These are phyloP conservation scores for Saccharomyces hybrid DNA, from an alignment of 1,139 yeast genomes.

Conservation along the genomic window DNA sequence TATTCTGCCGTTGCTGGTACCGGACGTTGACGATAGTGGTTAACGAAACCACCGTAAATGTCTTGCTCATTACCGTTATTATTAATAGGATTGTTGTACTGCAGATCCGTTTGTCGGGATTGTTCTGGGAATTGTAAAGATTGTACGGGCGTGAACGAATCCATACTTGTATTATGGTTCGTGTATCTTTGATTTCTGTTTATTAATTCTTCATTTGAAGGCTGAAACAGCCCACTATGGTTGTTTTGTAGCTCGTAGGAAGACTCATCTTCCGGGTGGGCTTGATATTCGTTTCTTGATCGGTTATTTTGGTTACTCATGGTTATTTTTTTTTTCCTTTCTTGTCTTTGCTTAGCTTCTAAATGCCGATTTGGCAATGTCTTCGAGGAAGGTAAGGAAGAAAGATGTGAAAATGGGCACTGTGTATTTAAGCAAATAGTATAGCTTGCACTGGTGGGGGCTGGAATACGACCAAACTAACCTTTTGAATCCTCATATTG, in stretches of 20 bases:
- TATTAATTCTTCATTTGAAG: background rate
- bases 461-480: background rate
- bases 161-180: background rate
- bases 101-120: background rate
- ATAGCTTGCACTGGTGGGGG: background rate
- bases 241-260: background rate
- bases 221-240: background rate
- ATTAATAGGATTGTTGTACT: background rate
- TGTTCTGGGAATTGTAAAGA: conserved; percentile 1
- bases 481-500: background rate
- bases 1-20: background rate
- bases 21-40: background rate
- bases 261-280: background rate
- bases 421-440: background rate
- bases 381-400: background rate
- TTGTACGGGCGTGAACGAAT: conserved; percentile 1
- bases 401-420: background rate
- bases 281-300: background rate
- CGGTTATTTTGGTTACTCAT: background rate
- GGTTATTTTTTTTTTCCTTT: background rate
- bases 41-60: background rate
- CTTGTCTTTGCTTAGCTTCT: background rate
- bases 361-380: background rate
- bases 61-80: background rate
- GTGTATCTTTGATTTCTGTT: background rate